A percentile compares a stretch with the other conserved stretches of the same genome.
Conservation (phyloP, 2,329 filamentous ascomycete species). For the Akanthomyces lecanii region DNA sequence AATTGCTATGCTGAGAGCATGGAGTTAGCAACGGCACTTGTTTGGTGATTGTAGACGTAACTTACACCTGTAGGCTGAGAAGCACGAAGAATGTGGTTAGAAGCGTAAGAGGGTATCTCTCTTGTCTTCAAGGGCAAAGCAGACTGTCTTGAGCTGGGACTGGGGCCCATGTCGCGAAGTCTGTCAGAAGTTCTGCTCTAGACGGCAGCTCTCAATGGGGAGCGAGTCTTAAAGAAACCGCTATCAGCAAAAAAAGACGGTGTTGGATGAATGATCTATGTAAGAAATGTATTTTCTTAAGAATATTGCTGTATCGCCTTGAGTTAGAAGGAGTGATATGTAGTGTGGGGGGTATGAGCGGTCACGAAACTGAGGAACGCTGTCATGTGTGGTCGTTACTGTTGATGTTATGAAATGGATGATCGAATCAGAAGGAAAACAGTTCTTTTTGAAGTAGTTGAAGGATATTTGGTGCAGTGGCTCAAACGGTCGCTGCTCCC, state of each 20-base stretch:
- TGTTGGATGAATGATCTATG: neutral
- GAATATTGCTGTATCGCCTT: no score
- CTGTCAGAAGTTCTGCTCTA: neutral
- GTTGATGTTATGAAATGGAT: neutral
- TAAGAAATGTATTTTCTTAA: neutral
- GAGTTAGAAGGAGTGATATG: neutral
- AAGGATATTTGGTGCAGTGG: neutral
- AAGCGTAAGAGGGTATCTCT: conserved; percentile 14
- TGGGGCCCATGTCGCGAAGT: neutral
- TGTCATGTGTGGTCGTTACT: neutral
- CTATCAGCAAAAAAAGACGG: neutral
- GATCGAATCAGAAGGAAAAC: neutral
- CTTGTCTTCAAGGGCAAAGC: conserved; percentile 1
- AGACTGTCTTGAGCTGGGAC: neutral
- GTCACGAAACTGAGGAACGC: neutral
- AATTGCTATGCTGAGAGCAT: neutral
- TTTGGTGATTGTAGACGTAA: neutral
- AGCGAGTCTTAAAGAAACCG: neutral
- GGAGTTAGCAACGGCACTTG: neutral
- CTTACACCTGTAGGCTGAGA: neutral
- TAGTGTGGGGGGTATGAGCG: neutral
- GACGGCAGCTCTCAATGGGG: neutral
- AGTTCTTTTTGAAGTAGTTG: conserved; percentile 1
- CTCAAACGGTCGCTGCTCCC: neutral
- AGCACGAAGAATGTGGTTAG: conserved; percentile 3